Conservation (phyloP, 805 yeast species). For the Metschnikowia koreensis region DNA sequence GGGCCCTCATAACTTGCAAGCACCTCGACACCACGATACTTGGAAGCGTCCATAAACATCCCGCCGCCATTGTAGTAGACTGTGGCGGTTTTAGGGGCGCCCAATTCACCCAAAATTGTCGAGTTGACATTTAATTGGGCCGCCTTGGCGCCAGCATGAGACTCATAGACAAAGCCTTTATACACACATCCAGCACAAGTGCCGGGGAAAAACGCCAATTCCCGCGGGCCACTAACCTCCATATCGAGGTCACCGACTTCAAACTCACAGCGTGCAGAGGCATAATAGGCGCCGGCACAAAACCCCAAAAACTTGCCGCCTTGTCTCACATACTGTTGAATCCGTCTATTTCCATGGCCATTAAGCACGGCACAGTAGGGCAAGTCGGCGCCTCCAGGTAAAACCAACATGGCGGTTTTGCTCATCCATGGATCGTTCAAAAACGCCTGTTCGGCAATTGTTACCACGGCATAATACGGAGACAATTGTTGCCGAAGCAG, state of each 20-base stretch:
- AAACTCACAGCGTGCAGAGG: slow-evolving; percentile 72
- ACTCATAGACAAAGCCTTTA: slow-evolving; percentile 75
- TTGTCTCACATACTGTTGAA: slow-evolving; percentile 59
- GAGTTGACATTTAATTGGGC: slow-evolving; percentile 44
- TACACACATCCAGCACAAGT: slow-evolving; percentile 77
- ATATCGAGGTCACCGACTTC: slow-evolving; percentile 66
- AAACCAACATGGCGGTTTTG: slow-evolving; percentile 73
- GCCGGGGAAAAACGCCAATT: slow-evolving; percentile 80
- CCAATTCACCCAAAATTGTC: slow-evolving; percentile 17
- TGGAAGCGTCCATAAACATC: slow-evolving; percentile 72
- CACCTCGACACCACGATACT: slow-evolving; percentile 56
- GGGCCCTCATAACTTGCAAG: slow-evolving; percentile 65
- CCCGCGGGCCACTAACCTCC: slow-evolving; percentile 87
- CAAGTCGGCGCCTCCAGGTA: slow-evolving; percentile 97
- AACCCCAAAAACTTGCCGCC: slow-evolving; percentile 88
- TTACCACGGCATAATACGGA: slow-evolving; percentile 83
- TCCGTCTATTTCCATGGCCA: slow-evolving; percentile 62
- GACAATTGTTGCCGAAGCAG: slow-evolving; percentile 72
- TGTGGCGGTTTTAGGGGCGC: slow-evolving; percentile 23
- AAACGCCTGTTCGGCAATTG: slow-evolving; percentile 61
- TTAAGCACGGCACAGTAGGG: slow-evolving; percentile 76
- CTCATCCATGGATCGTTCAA: slow-evolving; percentile 78
- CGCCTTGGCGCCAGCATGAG: slow-evolving; percentile 74
- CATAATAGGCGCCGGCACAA: slow-evolving; percentile 95
- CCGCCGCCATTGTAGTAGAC: slow-evolving; percentile 89